Evolutionary conservation across 495 filamentous ascomycete species (phyloP), one percentile per base, ranked within the genome.

Genomic region (Bathelium albidoporum): DNA sequence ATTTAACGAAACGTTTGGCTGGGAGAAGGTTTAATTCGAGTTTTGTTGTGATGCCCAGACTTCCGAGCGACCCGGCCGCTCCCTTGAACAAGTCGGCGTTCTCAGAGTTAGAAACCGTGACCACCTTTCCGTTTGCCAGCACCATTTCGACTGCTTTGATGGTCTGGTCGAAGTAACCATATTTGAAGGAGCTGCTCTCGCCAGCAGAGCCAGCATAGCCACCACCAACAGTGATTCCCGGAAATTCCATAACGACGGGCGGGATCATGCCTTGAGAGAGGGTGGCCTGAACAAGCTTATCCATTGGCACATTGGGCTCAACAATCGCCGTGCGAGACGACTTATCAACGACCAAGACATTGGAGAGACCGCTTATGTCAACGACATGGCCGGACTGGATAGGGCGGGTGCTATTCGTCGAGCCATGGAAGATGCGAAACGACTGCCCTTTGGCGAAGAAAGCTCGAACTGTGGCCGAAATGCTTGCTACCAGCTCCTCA

Each of bases 391-490:
- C 34, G 7, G 16, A 7, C 5, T 49, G 32, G n/a, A 31, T 70
- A 4, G 76, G 79, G 1, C 87, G 84, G 20, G 88, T 91, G 71
- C 79, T 86, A 74, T 91, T 91, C 32, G 88, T 91, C 0, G 85
- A 85, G 63, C 89, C 89, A 78, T 91, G 89, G 73, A 77, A 83
- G 74, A 93, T 90, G 60, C 89, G 84, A 75, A 89, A 93, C 18
- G 82, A 80, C 64, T 85, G 77, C 32, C 78, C 74, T 20, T 78
- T 76, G 20, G 82, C 73, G 73, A 83, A 85, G 75, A 83, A 85
- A 34, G 71, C 63, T 60, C 79, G 76, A 18, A 89, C 81, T 12
- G 73, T 69, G 5, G 74, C 62, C 26, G 85, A 71, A 61, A 85
- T 76, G 12, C n/a, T 3, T 14, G 43, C 43, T 14, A 49, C 43